These are phyloP conservation scores for Nicotiana knightiana DNA, from an alignment of 257 asterid genomes.

Conservation along the genomic window DNA sequence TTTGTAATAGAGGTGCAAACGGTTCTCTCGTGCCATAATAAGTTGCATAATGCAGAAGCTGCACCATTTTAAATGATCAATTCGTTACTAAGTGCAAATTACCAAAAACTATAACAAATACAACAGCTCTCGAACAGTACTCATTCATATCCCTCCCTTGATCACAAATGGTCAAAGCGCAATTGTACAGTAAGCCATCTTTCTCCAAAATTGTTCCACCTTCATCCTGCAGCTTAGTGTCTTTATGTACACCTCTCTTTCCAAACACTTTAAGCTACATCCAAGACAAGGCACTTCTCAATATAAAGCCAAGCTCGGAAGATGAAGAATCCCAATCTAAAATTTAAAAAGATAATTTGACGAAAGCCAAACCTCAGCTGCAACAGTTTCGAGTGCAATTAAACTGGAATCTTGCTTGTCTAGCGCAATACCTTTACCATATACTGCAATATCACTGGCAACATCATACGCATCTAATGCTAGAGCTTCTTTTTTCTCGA, in stretches of 20 bases:
- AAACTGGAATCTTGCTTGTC: slow-evolving; percentile 46
- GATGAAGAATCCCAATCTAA: background rate
- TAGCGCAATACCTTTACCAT: slow-evolving; percentile 56
- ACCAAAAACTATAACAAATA: background rate
- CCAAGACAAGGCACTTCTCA: background rate
- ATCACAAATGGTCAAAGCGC: slow-evolving; percentile 54
- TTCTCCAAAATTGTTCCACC: slow-evolving; percentile 67
- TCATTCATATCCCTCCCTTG: slow-evolving; percentile 43
- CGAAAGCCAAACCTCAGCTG: slow-evolving; percentile 44
- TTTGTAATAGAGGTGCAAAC: slow-evolving; percentile 58
- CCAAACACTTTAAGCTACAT: slow-evolving; percentile 74
- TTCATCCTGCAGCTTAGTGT: slow-evolving; percentile 54
- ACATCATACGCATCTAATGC: slow-evolving; percentile 58
- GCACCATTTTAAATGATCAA: slow-evolving; percentile 4
- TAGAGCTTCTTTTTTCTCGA: slow-evolving; percentile 44
- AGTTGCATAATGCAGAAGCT: slow-evolving; percentile 62
- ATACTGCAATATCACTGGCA: slow-evolving; percentile 51
- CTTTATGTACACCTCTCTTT: slow-evolving; percentile 84
- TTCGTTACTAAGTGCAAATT: background rate
- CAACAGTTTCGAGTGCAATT: slow-evolving; percentile 61
- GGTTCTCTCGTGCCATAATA: slow-evolving; percentile 49
- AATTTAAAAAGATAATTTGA: no score
- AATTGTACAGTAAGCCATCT: slow-evolving; percentile 70
- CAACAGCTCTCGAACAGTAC: slow-evolving; percentile 24
- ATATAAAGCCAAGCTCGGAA: background rate